Evolutionary conservation across 83 land plant species (phyloP).

Genomic region (Picea abies): DNA sequence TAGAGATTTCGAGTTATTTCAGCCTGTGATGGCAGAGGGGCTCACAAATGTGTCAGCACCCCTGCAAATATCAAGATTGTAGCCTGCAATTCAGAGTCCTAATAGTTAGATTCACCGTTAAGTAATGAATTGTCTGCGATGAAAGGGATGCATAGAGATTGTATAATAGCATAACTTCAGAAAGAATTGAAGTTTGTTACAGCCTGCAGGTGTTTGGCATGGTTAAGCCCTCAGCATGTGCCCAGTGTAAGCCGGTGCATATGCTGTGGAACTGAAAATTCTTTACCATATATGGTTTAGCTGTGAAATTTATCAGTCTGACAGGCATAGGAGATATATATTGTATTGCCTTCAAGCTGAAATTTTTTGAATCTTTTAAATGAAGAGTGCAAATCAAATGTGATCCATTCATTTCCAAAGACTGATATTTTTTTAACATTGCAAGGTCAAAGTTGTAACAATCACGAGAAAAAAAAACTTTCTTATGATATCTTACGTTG

Average conservation of each 20-base stretch:
- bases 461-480: no score
- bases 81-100: background rate
- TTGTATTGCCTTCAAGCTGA: no score
- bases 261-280: background rate
- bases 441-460: no score
- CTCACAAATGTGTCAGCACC: constrained; percentile 36
- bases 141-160: background rate
- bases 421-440: no score
- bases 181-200: background rate
- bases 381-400: no score
- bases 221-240: background rate
- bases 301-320: background rate
- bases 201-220: background rate
- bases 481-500: no score
- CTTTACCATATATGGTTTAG: background rate
- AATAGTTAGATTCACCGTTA: background rate
- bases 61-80: constrained; percentile 84
- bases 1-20: constrained; percentile 49
- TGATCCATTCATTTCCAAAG: no score
- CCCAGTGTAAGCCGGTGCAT: constrained; percentile 10
- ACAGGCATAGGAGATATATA: no score
- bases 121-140: constrained; percentile 4
- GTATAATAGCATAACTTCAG: background rate
- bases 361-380: no score
- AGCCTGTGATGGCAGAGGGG: constrained; percentile 51